These are phyloP conservation scores for Malassezia vespertilionis DNA, from an alignment of 1,284 basidiomycete genomes.

Conservation along the genomic window DNA sequence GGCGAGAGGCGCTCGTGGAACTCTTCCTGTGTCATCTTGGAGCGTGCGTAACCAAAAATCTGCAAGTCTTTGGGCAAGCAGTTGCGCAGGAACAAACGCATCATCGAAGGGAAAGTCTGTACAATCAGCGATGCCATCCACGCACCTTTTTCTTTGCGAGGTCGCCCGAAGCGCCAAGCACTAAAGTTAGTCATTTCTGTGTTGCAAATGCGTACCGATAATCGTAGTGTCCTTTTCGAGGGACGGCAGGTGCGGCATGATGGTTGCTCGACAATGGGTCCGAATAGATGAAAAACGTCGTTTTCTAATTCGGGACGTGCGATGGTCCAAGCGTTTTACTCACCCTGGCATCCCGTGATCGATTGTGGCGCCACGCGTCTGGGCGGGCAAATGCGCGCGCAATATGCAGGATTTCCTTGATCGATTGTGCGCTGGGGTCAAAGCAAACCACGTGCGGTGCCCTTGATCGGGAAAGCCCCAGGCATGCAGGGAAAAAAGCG, in stretches of 20 bases:
- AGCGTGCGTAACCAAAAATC: slow-evolving; percentile 49
- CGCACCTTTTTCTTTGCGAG: slow-evolving; percentile 94
- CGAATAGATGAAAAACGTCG: background rate
- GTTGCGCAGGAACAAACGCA: slow-evolving; percentile 37
- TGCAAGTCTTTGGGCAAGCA: slow-evolving; percentile 34
- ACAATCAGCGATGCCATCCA: background rate
- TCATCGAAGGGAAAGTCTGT: slow-evolving; percentile 43
- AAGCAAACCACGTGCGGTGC: too few species aligned
- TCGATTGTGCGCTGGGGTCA: too few species aligned
- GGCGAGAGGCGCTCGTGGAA: slow-evolving; percentile 40
- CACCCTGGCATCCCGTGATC: too few species aligned
- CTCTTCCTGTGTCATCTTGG: slow-evolving; percentile 43
- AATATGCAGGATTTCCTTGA: too few species aligned
- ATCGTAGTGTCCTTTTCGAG: slow-evolving; percentile 38
- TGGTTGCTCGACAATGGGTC: too few species aligned
- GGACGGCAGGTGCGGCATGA: background rate
- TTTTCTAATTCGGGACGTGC: too few species aligned
- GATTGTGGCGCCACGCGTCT: too few species aligned
- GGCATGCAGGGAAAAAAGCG: too few species aligned
- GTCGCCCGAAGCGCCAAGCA: slow-evolving; percentile 92
- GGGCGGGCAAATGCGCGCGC: too few species aligned
- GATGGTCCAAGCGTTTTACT: too few species aligned
- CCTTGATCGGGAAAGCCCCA: too few species aligned
- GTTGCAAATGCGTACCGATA: slow-evolving; percentile 28
- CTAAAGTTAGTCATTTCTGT: slow-evolving; percentile 49